phyloP scores from a whole-genome alignment of 2,329 filamentous ascomycete genomes.

The Sporothrix pallida region DNA sequence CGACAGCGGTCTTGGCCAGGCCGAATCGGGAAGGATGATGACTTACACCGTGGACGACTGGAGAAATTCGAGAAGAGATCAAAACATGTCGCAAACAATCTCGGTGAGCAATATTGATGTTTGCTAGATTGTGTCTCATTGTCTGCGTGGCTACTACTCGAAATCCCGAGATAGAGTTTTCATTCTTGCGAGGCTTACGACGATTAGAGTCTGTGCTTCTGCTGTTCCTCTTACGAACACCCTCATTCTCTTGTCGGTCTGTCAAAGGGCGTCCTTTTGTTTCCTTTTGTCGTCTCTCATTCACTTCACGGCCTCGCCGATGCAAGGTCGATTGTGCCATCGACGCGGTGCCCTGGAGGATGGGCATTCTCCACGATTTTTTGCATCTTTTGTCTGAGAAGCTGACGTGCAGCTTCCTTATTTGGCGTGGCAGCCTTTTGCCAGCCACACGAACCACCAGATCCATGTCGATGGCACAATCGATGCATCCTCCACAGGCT shows the following conservation, averaged over 20 bases:
- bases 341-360: slow-evolving; percentile 2
- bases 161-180: not conserved
- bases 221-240: no score
- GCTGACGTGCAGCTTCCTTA: not conserved
- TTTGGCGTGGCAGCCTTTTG: not conserved
- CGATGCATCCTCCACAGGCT: not conserved
- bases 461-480: slow-evolving; percentile 5
- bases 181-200: not conserved
- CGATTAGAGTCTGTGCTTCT: not conserved
- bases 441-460: not conserved
- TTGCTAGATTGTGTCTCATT: not conserved
- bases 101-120: not conserved
- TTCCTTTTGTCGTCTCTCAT: not conserved
- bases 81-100: not conserved
- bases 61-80: not conserved
- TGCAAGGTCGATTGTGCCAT: slow-evolving; percentile 9
- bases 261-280: not conserved
- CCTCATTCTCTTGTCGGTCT: not conserved
- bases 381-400: no score
- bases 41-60: not conserved
- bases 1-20: not conserved
- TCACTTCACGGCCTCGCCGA: not conserved
- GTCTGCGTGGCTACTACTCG: not conserved
- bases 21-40: slow-evolving; percentile 6
- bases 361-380: not conserved